phyloP scores from a whole-genome alignment of 768 basidiomycete genomes.

The Wakefieldia striispora region DNA sequence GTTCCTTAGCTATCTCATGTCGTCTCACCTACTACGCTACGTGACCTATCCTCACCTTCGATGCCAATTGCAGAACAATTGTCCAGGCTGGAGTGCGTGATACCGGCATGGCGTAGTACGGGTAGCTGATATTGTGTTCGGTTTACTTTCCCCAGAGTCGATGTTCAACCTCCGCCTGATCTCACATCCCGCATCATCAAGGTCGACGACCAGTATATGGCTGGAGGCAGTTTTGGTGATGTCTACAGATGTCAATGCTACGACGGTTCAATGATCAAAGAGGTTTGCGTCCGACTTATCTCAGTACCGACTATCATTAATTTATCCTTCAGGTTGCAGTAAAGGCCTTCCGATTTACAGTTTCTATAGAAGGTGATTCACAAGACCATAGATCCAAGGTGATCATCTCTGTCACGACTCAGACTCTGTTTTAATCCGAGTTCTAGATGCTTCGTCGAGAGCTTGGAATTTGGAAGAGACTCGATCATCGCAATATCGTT shows the following conservation, averaged over 20 bases:
- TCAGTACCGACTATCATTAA: background rate
- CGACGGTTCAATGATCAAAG: background rate
- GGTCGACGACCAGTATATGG: background rate
- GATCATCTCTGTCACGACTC: background rate
- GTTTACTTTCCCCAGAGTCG: no score
- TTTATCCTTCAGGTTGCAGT: constrained; percentile 3
- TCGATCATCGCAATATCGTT: no score
- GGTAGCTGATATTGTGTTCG: no score
- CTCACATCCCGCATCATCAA: background rate
- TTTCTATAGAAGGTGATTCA: background rate
- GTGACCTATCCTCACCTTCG: no score
- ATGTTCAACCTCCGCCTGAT: background rate
- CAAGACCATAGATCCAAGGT: background rate
- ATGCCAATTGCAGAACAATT: no score
- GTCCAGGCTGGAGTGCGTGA: no score
- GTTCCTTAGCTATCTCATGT: no score
- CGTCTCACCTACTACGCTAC: no score
- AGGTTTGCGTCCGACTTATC: background rate
- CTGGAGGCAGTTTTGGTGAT: constrained; percentile 3
- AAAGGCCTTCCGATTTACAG: background rate
- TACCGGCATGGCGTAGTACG: no score
- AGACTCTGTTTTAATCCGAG: no score
- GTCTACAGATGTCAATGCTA: background rate
- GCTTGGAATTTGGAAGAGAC: no score
- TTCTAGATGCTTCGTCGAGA: no score